Base-by-base conservation (phyloP, 2,329 filamentous ascomycete genomes). In the Phaeoacremonium minimum region DNA sequence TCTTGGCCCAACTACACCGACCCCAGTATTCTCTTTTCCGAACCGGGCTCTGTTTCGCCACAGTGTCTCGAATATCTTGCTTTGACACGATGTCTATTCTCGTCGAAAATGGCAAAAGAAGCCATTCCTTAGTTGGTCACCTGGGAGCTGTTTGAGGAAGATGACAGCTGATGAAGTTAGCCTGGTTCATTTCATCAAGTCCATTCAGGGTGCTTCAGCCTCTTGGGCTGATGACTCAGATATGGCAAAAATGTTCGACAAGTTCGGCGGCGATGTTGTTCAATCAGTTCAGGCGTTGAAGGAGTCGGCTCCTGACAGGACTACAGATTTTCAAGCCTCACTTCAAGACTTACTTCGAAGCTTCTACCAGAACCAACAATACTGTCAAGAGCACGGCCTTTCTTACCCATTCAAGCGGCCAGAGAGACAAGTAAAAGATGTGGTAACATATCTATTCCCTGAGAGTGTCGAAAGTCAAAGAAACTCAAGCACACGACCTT, bases 281-380 rank as follows among this genome's bases (percentile, higher is more conserved):
- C 60, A 64, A 36, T 55, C 58, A 7, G 46, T 61, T 14, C 57
- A 63, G 32, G 57, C 60, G 2, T 44, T 63, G 14, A 63, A 62
- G 31, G 60, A 64, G 31, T 46, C 46, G 3, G 44, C 40, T 4
- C 48, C 51, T 4, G 35, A 46, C 3, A 31, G 43, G 2, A 44
- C 31, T 3, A 22, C 41, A 7, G 37, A 44, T 0, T 47, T 62
- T 2, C 32, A 51, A 17, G 20, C 19, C 3, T 19, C 37, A 0
- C 46, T 58, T 1, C 18, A 36, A 2, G 32, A 35, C 1, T 44
- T 63, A 1, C 32, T 50, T 7, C 16, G 31, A 4, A 43, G 45
- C 8, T 19, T 63, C 3, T 19, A 40, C 3, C n/a, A n/a, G n/a
- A n/a, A n/a, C n/a, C n/a, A n/a, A n/a, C n/a, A n/a, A n/a, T n/a